Evolutionary conservation across 805 yeast species (phyloP).

Genomic region (Teunomyces stri): DNA sequence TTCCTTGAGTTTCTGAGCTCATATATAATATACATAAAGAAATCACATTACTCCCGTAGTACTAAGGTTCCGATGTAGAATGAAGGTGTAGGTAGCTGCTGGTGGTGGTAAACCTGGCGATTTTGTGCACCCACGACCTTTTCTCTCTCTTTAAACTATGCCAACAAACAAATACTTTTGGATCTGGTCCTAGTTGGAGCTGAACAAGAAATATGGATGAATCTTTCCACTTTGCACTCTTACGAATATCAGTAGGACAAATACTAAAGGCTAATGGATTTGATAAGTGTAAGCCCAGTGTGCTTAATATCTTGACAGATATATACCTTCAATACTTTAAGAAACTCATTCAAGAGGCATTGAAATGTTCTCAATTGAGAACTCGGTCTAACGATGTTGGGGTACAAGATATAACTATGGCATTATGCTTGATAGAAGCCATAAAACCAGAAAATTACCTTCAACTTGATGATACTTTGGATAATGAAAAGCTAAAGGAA

Average conservation of each 20-base stretch:
- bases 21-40: neutral
- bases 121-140: neutral
- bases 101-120: too few species aligned
- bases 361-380: conserved; percentile 45
- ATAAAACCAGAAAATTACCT: conserved; percentile 56
- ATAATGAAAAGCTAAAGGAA: conserved; percentile 12
- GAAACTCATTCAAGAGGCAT: conserved; percentile 50
- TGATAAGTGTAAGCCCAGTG: conserved; percentile 69
- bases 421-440: conserved; percentile 61
- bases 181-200: neutral
- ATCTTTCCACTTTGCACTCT: conserved; percentile 36
- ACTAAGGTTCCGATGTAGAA: too few species aligned
- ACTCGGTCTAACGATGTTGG: conserved; percentile 40
- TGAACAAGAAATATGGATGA: conserved; percentile 36
- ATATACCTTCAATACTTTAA: conserved; percentile 63
- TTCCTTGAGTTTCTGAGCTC: neutral
- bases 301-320: conserved; percentile 77
- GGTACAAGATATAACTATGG: conserved; percentile 69
- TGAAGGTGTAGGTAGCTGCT: too few species aligned
- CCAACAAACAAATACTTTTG: neutral
- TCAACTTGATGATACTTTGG: conserved; percentile 41
- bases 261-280: conserved; percentile 79
- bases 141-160: neutral
- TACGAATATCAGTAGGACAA: conserved; percentile 46
- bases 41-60: neutral